Conservation (phyloP, 1,139 yeast genomes). For the Schizosaccharomyces versatilis region DNA sequence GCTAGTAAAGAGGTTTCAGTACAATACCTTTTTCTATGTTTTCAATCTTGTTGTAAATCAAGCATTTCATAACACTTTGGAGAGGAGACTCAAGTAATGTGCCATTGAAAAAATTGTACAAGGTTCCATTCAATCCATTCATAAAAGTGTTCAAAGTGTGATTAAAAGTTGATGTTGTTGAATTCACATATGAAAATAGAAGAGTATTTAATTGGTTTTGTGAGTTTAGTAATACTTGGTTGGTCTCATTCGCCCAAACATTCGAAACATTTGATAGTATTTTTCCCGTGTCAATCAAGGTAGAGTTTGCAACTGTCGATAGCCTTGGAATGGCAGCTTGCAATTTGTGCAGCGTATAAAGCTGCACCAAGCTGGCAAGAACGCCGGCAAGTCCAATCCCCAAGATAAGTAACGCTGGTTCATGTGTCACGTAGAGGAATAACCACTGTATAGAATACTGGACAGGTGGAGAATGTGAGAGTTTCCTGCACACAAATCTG, state of each 20-base stretch:
- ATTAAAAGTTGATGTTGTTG: conserved; percentile 34
- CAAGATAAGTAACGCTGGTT: conserved; percentile 20
- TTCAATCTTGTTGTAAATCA: conserved; percentile 48
- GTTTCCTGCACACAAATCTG: background rate
- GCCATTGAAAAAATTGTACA: conserved; percentile 37
- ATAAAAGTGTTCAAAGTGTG: conserved; percentile 31
- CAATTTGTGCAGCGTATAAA: conserved; percentile 19
- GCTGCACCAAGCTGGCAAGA: conserved; percentile 24
- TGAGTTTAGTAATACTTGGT: conserved; percentile 24
- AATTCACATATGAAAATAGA: conserved; percentile 42
- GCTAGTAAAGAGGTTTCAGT: background rate
- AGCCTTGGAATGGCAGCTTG: conserved; percentile 11
- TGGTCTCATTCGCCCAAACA: conserved; percentile 33
- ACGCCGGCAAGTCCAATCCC: conserved; percentile 26
- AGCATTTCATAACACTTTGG: conserved; percentile 45
- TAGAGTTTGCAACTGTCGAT: conserved; percentile 11
- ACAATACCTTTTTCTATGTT: conserved; percentile 36
- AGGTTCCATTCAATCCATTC: conserved; percentile 29
- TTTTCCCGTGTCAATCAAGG: conserved; percentile 6
- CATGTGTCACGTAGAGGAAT: conserved; percentile 17
- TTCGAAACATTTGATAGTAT: conserved; percentile 13
- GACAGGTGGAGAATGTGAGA: background rate
- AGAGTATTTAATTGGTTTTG: conserved; percentile 36
- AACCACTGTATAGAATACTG: conserved; percentile 16
- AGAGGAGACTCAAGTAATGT: conserved; percentile 48